phyloP scores from a whole-genome alignment of 768 basidiomycete genomes.

The Boletus pseudopeckii region DNA sequence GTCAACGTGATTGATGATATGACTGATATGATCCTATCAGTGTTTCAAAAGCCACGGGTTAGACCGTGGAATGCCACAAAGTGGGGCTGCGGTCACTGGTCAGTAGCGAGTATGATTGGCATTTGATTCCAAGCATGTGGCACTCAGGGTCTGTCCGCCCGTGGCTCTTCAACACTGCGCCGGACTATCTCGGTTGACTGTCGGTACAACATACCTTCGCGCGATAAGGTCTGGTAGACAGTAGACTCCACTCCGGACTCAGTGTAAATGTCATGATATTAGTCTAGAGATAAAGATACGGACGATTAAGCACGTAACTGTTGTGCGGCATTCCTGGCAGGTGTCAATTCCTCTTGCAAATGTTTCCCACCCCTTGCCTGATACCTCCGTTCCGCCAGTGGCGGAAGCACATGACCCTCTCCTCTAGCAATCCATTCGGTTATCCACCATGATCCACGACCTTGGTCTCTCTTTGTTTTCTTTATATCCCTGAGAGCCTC shows the following conservation, averaged over 20 bases:
- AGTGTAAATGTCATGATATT: background rate
- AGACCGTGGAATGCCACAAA: too few species aligned
- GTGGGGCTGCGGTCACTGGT: too few species aligned
- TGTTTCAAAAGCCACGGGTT: too few species aligned
- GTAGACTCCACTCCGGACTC: background rate
- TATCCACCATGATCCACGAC: slow-evolving; percentile 28
- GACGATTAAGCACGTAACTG: slow-evolving; percentile 5
- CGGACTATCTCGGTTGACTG: slow-evolving; percentile 1
- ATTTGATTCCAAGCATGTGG: too few species aligned
- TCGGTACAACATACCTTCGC: background rate
- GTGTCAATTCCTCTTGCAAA: background rate
- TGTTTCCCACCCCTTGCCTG: slow-evolving; percentile 7
- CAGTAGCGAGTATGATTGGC: too few species aligned
- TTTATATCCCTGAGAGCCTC: slow-evolving; percentile 37
- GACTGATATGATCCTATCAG: background rate
- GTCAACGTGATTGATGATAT: background rate
- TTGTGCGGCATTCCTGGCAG: background rate
- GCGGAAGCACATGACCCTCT: slow-evolving; percentile 20
- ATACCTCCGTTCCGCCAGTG: slow-evolving; percentile 15
- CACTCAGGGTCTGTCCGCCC: too few species aligned
- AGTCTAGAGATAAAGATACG: slow-evolving; percentile 3
- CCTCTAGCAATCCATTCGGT: slow-evolving; percentile 26
- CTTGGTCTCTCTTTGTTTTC: slow-evolving; percentile 28
- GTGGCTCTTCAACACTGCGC: too few species aligned
- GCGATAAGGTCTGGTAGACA: background rate